Percentiles rank a stretch among this genome's conserved stretches.
These are phyloP conservation scores for Lenwebbia sp. DNA, from an alignment of 345 rosid genomes.

Conservation along the genomic window DNA sequence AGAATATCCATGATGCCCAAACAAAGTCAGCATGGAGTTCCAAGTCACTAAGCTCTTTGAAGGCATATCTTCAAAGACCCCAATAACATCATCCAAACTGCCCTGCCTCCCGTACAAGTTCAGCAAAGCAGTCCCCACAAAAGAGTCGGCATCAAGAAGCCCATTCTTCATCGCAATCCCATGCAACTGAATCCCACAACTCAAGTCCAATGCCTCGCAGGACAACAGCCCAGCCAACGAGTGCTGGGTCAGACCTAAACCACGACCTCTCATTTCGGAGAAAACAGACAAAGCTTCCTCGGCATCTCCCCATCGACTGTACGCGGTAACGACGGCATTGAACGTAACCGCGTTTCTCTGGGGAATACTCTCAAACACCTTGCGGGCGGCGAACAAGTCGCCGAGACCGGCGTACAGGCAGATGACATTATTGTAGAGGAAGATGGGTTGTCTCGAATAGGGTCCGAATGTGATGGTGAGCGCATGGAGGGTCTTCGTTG, in stretches of 20 bases:
- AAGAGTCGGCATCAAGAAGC: constrained; percentile 40
- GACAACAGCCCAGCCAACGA: constrained; percentile 57
- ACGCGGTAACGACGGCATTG: constrained; percentile 42
- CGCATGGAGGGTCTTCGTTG: constrained; percentile 58
- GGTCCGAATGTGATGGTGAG: constrained; percentile 37
- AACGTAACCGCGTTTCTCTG: constrained; percentile 48
- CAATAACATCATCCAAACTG: constrained; percentile 30
- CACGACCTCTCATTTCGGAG: constrained; percentile 33
- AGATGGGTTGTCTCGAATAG: constrained; percentile 34
- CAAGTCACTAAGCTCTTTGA: constrained; percentile 58
- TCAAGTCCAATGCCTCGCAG: constrained; percentile 23
- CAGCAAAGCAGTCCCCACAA: constrained; percentile 60
- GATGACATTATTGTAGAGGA: constrained; percentile 49
- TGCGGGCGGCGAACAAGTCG: constrained; percentile 27
- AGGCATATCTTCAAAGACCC: constrained; percentile 56
- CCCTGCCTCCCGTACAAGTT: constrained; percentile 60
- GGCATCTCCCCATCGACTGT: constrained; percentile 19
- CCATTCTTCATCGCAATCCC: constrained; percentile 54
- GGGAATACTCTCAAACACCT: constrained; percentile 61
- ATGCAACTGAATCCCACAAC: constrained; percentile 49
- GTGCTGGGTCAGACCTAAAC: constrained; percentile 38
- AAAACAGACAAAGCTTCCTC: constrained; percentile 38
- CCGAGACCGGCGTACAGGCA: constrained; percentile 15
- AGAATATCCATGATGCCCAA: constrained; percentile 37
- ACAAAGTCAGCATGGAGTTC: constrained; percentile 55